Evolutionary conservation across 1,139 yeast species (phyloP), one percentile per base, ranked within the genome.

Genomic region (Pneumocystis murina): DNA sequence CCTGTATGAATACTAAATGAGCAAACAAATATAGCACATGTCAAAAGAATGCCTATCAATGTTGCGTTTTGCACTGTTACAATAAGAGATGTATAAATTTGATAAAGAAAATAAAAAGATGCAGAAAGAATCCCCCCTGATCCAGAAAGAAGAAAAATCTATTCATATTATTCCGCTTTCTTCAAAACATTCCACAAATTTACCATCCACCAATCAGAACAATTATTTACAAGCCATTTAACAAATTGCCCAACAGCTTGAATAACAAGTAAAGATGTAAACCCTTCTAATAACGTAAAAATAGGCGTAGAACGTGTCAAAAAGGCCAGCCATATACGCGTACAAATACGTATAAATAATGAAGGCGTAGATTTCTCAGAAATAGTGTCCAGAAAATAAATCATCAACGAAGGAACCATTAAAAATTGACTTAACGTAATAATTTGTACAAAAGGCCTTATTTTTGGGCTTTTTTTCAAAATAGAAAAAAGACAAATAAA

Each of bases 161-260:
- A 41, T 61, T 17, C 58, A 28, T 62, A 35, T 16, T 33, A 43
- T 10, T 20, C 10, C 30, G 33, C 10, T 14, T 8, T 20, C 20
- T 24, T 4, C 8, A 24, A 30, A 35, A 7, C n/a, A 2, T 6
- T 8, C 7, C 14, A 38, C 2, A 14, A 17, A 55, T 65, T 12
- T 59, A 65, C 67, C 67, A 87, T 82, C 94, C 96, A 88, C 55
- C 84, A 78, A 71, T 87, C 94, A 10, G 91, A 86, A 68, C 79
- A 81, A 68, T 79, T 77, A 48, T 79, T 77, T n/a, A 85, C 82
- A 60, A 89, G 76, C 86, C 92, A 86, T 67, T 82, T 80, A 64
- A 88, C 80, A 8, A 88, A 83, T 72, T 89, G 92, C 7, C 97
- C 97, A 58, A 87, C 80, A 8, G 96, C 90, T 75, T 92, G 98